Evolutionary conservation across 441 rosid genomes (phyloP), one percentile per base, ranked within the genome.

Genomic region (Bocquillonia castaneifolia): DNA sequence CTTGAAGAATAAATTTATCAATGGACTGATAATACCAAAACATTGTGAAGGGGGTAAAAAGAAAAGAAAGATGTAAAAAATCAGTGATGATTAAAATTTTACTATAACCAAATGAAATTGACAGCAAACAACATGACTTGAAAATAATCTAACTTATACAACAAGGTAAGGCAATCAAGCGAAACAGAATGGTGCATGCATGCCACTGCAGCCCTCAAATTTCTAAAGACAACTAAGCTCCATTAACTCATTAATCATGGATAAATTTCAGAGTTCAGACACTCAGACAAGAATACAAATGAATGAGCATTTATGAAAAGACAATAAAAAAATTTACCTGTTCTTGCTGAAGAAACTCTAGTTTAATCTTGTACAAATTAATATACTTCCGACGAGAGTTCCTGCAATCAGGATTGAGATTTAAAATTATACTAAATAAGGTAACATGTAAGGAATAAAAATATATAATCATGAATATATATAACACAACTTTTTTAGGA

Each of bases 351-450:
- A 93, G 95, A 78, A 82, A 82, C 50, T 82, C 88, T 40, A 93
- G 81, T 77, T 93, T 93, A 68, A 74, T 80, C 88, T 87, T 88
- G 86, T 93, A 93, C 56, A 86, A 74, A 67, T 79, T 80, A 37
- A 89, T 88, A 81, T 93, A 93, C 76, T 82, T 84, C 71, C 90
- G 85, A 59, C 93, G 89, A 71, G 73, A 77, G 72, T 72, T 81
- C 88, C 99, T 93, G 93, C 37, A 74, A 74, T 51, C 42, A 72
- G 54, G 28, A 67, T 47, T 58, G 15, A 62, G 26, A 10, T 13
- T 29, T 53, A 29, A 32, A 23, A 61, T 59, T 14, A 26, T 60
- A 48, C 6, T 20, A 20, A 28, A 26, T 42, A 18, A 63, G 1
- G 12, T n/a, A 45, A 31, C 26, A 47, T 42, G 23, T 20, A 51